phyloP scores from a whole-genome alignment of 148 eudicot species.

The Selenicereus undatus region DNA sequence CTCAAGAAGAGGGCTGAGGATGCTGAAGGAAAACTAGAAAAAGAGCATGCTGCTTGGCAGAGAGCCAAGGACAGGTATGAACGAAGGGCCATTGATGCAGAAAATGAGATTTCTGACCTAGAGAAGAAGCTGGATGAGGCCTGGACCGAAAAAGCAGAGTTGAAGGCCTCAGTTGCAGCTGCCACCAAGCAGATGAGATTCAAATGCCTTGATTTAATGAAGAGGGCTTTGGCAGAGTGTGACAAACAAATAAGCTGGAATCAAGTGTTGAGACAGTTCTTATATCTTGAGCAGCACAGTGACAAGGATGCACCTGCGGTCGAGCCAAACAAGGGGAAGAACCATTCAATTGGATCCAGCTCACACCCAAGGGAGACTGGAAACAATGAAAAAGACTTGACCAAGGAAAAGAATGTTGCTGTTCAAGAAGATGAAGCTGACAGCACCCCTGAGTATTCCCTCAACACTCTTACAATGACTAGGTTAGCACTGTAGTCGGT shows the following conservation, averaged over 20 bases:
- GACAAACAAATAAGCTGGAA: constrained; percentile 2
- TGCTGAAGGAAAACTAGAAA: neutral
- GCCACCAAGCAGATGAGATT: constrained; percentile 5
- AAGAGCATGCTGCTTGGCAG: constrained; percentile 2
- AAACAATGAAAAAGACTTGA: neutral
- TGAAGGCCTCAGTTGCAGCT: constrained; percentile 1
- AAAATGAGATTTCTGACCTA: neutral
- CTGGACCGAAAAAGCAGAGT: neutral
- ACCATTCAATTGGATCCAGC: neutral
- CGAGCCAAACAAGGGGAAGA: neutral
- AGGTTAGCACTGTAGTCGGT: neutral
- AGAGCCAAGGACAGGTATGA: constrained; percentile 3
- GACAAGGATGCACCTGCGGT: neutral
- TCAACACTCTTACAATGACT: constrained; percentile 1
- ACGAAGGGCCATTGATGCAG: neutral
- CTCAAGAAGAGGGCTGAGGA: constrained; percentile 2
- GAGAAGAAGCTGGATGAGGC: constrained; percentile 2
- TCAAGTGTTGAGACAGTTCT: constrained; percentile 1
- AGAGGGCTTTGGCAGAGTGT: neutral
- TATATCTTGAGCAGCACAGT: constrained; percentile 1
- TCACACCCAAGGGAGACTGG: neutral
- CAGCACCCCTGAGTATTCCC: constrained; percentile 1
- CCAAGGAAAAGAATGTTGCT: neutral
- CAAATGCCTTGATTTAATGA: neutral
- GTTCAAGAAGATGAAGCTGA: neutral